These are phyloP conservation scores for Hymenoscyphus scutula DNA, from an alignment of 2,329 filamentous ascomycete genomes.

Conservation along the genomic window DNA sequence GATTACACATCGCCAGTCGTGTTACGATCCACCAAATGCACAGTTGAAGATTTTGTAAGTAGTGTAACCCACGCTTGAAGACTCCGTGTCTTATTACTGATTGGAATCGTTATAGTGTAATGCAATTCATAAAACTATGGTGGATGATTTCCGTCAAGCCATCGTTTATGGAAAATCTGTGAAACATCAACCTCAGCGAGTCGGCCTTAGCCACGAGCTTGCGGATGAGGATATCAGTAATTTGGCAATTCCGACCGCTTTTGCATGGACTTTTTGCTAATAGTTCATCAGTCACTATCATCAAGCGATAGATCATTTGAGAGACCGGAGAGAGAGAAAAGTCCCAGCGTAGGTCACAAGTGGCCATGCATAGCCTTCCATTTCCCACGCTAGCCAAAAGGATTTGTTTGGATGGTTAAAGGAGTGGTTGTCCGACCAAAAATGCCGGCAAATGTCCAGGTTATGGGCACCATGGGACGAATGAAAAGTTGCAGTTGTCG, in stretches of 20 bases:
- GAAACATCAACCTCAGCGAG: constrained; percentile 96
- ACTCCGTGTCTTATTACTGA: constrained; percentile 11
- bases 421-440: background rate
- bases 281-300: constrained; percentile 54
- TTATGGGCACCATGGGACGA: background rate
- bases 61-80: constrained; percentile 8
- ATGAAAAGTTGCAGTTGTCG: background rate
- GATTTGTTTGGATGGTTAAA: background rate
- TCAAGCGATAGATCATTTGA: constrained; percentile 55
- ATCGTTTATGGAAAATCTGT: constrained; percentile 97
- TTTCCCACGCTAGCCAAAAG: background rate
- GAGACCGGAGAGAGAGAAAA: background rate
- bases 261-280: constrained; percentile 17
- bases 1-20: constrained; percentile 93
- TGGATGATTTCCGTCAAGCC: constrained; percentile 92
- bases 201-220: constrained; percentile 86
- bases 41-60: constrained; percentile 95
- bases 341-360: background rate
- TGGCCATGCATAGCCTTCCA: background rate
- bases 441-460: background rate
- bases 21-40: constrained; percentile 75
- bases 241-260: constrained; percentile 9
- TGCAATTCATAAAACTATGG: constrained; percentile 91
- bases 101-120: constrained; percentile 68
- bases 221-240: constrained; percentile 88